phyloP scores from a whole-genome alignment of 345 rosid species.

The Ailanthus altissimus region DNA sequence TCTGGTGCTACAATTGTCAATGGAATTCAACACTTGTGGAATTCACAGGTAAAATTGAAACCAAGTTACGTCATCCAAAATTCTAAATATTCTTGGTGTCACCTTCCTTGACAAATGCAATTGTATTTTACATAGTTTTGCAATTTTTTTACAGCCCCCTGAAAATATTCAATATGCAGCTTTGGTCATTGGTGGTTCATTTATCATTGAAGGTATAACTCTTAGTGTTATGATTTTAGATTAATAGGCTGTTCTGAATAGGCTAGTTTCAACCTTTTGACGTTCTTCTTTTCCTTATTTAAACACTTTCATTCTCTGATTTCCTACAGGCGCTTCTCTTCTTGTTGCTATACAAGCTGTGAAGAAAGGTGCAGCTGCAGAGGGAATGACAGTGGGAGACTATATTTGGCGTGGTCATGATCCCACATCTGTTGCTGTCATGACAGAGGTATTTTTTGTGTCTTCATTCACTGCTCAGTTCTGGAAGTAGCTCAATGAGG shows the following conservation, averaged over 20 bases:
- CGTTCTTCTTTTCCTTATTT: conserved; percentile 16
- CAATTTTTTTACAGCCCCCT: conserved; percentile 68
- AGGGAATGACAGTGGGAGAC: conserved; percentile 89
- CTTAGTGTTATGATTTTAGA: neutral
- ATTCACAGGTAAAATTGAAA: conserved; percentile 50
- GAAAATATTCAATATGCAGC: conserved; percentile 82
- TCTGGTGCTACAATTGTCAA: conserved; percentile 95
- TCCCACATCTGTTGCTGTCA: conserved; percentile 98
- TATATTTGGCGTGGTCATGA: conserved; percentile 99
- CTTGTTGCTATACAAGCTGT: conserved; percentile 95
- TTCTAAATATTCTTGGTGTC: neutral
- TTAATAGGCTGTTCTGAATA: neutral
- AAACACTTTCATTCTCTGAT: conserved; percentile 7
- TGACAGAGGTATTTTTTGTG: conserved; percentile 77
- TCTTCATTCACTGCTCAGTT: neutral
- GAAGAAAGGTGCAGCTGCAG: conserved; percentile 93
- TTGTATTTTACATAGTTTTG: conserved; percentile 20
- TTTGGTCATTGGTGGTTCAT: conserved; percentile 91
- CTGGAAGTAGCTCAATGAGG: neutral
- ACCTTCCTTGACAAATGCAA: conserved; percentile 8
- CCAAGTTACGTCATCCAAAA: neutral
- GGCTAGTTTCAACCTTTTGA: neutral
- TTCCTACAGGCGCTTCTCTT: conserved; percentile 83
- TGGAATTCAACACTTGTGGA: conserved; percentile 93
- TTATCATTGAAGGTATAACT: conserved; percentile 79